These are phyloP conservation scores for Spongiforma sp. DNA, from an alignment of 1,284 basidiomycete species.

Conservation along the genomic window DNA sequence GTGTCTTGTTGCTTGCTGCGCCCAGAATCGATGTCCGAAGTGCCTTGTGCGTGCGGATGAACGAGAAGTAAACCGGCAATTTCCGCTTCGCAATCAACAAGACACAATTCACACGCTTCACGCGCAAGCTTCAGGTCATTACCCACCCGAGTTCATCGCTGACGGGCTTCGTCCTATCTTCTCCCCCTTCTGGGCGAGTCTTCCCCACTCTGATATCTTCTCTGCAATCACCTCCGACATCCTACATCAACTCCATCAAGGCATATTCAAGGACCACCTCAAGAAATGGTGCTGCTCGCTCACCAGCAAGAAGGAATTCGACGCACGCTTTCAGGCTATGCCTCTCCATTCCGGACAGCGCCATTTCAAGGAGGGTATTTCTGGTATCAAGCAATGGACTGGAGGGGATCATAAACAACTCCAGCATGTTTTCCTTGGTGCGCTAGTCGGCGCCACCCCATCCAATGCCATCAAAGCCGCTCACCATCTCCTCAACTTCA, in stretches of 20 bases:
- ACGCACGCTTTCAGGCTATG: neutral
- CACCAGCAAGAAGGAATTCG: neutral
- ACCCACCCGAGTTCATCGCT: neutral
- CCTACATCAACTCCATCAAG: neutral
- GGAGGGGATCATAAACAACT: constrained; percentile 1
- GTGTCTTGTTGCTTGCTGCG: constrained; percentile 23
- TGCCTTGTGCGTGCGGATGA: constrained; percentile 4
- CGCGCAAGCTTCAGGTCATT: neutral
- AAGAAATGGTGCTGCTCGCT: neutral
- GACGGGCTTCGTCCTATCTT: constrained; percentile 1
- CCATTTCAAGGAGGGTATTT: neutral
- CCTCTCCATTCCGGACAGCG: neutral
- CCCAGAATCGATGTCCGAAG: constrained; percentile 23
- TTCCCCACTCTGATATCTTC: neutral
- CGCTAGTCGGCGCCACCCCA: neutral
- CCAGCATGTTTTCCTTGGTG: neutral
- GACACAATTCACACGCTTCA: neutral
- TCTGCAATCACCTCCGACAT: neutral
- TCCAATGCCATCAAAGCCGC: accelerated
- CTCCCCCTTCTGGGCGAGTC: neutral
- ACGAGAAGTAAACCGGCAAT: neutral
- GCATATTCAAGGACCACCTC: constrained; percentile 9
- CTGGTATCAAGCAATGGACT: neutral
- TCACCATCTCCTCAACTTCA: neutral
- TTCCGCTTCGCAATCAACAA: neutral